Percentiles rank a stretch among this genome's conserved stretches.
These are phyloP conservation scores for Xylariaceae sp. DNA, from an alignment of 2,329 filamentous ascomycete species.

Conservation along the genomic window DNA sequence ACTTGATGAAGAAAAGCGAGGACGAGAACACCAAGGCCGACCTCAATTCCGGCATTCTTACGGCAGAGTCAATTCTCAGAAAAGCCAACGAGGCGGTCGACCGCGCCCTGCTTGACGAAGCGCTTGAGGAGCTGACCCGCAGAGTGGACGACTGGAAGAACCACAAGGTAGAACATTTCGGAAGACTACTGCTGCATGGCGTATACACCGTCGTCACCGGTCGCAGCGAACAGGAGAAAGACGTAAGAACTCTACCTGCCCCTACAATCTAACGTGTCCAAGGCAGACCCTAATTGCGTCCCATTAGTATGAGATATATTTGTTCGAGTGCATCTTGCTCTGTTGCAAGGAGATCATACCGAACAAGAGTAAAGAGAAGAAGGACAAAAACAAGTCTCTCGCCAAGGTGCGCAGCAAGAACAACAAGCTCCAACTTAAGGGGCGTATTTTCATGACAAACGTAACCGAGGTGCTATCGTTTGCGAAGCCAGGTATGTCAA, in stretches of 20 bases:
- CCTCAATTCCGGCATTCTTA: conserved; percentile 67
- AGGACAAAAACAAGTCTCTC: conserved; percentile 51
- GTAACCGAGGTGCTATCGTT: conserved; percentile 90
- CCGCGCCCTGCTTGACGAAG: conserved; percentile 75
- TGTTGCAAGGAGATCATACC: conserved; percentile 94
- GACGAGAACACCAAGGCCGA: conserved; percentile 65
- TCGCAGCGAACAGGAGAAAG: conserved; percentile 84
- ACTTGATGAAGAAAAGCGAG: conserved; percentile 73
- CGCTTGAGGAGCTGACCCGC: conserved; percentile 69
- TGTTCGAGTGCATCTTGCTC: conserved; percentile 90
- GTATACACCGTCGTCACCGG: conserved; percentile 87
- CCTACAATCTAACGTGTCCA: too few relatives aligned
- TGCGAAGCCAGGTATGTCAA: conserved; percentile 71
- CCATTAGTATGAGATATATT: conserved; percentile 84
- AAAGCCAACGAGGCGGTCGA: conserved; percentile 89
- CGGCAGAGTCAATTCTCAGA: conserved; percentile 72
- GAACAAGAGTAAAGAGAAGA: conserved; percentile 75
- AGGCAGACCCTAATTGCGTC: too few relatives aligned
- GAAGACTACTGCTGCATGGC: conserved; percentile 78
- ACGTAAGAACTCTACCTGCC: too few relatives aligned
- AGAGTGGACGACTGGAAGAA: conserved; percentile 97
- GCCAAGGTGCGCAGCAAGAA: conserved; percentile 57
- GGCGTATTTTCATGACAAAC: conserved; percentile 98
- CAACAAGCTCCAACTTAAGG: conserved; percentile 87
- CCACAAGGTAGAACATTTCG: conserved; percentile 84